phyloP scores from a whole-genome alignment of 352 stramenopile species.

The Pythium phragmitis region DNA sequence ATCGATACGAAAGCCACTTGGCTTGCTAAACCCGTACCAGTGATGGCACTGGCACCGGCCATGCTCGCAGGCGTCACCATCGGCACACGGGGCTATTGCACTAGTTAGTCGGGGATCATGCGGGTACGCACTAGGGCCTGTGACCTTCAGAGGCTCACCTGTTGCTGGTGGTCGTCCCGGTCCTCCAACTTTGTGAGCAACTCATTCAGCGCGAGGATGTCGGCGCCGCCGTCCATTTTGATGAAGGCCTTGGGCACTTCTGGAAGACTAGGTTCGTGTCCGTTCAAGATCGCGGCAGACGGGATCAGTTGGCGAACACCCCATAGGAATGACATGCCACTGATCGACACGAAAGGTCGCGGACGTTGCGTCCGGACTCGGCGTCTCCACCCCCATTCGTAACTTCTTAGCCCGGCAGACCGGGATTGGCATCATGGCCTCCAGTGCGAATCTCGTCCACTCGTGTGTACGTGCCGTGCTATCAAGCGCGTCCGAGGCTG shows the following conservation, averaged over 20 bases:
- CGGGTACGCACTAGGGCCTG: too few species aligned
- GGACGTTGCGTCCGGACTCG: neutral
- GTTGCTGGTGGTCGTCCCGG: constrained; percentile 17
- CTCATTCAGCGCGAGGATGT: constrained; percentile 40
- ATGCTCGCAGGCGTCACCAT: constrained; percentile 37
- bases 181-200: constrained; percentile 29
- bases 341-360: constrained; percentile 15
- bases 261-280: neutral
- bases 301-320: constrained; percentile 1
- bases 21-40: constrained; percentile 27
- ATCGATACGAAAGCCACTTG: too few species aligned
- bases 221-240: constrained; percentile 18
- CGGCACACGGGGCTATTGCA: constrained; percentile 2
- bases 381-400: neutral
- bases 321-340: constrained; percentile 13
- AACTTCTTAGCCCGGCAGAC: neutral
- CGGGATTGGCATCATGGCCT: neutral
- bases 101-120: neutral
- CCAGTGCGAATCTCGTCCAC: neutral
- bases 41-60: constrained; percentile 24
- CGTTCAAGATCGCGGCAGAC: constrained; percentile 22
- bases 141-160: constrained; percentile 1
- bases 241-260: neutral
- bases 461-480: neutral
- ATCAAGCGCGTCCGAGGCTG: neutral